Evolutionary conservation across 2,329 filamentous ascomycete species (phyloP).

Genomic region (Rosellinia necatrix): DNA sequence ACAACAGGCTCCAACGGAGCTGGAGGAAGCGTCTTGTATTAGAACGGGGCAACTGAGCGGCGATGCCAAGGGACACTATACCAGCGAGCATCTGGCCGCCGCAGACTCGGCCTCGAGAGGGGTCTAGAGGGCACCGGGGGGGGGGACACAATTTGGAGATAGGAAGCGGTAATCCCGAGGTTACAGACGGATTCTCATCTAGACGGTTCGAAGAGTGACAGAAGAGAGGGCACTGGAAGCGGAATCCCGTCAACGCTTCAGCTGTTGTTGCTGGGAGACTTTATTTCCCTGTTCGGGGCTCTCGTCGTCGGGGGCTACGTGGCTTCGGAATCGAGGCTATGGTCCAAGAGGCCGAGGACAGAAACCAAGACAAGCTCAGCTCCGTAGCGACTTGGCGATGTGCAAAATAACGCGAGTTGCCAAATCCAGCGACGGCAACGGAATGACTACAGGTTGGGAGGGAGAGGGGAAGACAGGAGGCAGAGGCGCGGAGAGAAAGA

Average conservation of each 20-base stretch:
- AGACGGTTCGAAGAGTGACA: conserved; percentile 5
- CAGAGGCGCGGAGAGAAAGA: background rate
- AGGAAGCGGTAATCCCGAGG: background rate
- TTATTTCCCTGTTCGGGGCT: background rate
- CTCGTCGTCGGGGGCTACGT: background rate
- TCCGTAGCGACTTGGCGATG: background rate
- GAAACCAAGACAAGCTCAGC: background rate
- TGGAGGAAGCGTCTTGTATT: conserved; percentile 3
- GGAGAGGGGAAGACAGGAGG: background rate
- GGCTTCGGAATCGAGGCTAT: background rate
- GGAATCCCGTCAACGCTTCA: conserved; percentile 7
- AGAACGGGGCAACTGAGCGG: background rate
- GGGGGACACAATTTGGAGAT: background rate
- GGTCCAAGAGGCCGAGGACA: background rate
- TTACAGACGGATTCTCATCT: conserved; percentile 22
- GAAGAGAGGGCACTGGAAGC: conserved; percentile 3
- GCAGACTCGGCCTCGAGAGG: background rate
- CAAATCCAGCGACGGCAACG: background rate
- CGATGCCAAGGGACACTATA: conserved; percentile 21
- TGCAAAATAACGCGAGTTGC: background rate
- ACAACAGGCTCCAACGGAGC: conserved; percentile 2
- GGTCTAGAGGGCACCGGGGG: background rate
- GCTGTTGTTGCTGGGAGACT: background rate
- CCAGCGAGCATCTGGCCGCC: conserved; percentile 9
- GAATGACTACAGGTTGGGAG: background rate